These are phyloP conservation scores for Diplodia corticola DNA, from an alignment of 2,329 filamentous ascomycete species.

Conservation along the genomic window DNA sequence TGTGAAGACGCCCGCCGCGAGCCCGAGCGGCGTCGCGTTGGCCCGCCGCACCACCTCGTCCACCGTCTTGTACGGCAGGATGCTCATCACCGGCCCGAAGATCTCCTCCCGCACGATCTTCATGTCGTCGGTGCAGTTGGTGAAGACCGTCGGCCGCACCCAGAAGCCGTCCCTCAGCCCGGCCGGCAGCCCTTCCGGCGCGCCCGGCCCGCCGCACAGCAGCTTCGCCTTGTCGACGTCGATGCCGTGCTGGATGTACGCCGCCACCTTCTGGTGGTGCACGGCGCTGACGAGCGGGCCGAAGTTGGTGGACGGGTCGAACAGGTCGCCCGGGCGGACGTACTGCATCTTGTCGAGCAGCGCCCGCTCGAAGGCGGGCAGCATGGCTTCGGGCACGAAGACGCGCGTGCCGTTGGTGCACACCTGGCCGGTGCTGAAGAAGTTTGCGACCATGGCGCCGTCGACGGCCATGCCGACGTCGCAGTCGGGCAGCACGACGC, in stretches of 20 bases:
- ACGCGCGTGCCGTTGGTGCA: constrained; percentile 92
- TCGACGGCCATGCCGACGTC: constrained; percentile 79
- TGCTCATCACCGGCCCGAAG: constrained; percentile 83
- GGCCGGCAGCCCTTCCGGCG: constrained; percentile 48
- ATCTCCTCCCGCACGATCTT: constrained; percentile 79
- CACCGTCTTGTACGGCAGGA: constrained; percentile 70
- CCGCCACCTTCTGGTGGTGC: constrained; percentile 76
- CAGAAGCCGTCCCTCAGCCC: constrained; percentile 69
- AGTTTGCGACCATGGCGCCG: constrained; percentile 91
- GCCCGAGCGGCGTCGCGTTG: constrained; percentile 74
- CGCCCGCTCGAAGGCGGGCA: constrained; percentile 66
- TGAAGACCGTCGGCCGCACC: constrained; percentile 82
- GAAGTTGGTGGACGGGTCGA: constrained; percentile 74
- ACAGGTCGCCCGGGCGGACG: constrained; percentile 71
- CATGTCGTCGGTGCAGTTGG: constrained; percentile 82
- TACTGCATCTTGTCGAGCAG: constrained; percentile 69
- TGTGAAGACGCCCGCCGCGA: constrained; percentile 83
- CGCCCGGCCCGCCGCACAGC: constrained; percentile 68
- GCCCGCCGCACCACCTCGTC: constrained; percentile 71
- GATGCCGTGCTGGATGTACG: constrained; percentile 74
- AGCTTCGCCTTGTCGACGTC: constrained; percentile 72
- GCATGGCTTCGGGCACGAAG: constrained; percentile 70
- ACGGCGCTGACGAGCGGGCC: constrained; percentile 75
- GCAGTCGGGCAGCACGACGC: constrained; percentile 78
- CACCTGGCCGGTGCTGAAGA: constrained; percentile 87